These are phyloP conservation scores for Anthracocystis walkeri DNA, from an alignment of 1,284 basidiomycete genomes.

Conservation along the genomic window DNA sequence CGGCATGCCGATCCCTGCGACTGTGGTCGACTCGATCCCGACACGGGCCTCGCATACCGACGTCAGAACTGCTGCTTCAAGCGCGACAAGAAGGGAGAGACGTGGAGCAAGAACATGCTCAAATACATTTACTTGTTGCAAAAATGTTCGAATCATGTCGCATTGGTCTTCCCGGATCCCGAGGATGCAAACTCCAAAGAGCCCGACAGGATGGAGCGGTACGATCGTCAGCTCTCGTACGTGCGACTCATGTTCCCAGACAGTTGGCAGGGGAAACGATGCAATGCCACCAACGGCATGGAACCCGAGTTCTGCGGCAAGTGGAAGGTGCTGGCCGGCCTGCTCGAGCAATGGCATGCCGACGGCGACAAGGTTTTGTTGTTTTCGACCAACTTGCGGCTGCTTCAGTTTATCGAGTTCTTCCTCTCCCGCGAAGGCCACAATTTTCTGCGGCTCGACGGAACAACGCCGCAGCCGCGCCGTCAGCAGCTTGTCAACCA, in stretches of 20 bases:
- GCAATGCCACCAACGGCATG: conserved; percentile 52
- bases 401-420: conserved; percentile 82
- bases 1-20: conserved; percentile 78
- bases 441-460: conserved; percentile 79
- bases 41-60: conserved; percentile 47
- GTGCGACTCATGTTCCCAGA: conserved; percentile 65
- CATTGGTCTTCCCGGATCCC: conserved; percentile 80
- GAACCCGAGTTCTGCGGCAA: conserved; percentile 79
- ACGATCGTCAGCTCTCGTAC: conserved; percentile 59
- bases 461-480: conserved; percentile 72
- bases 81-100: conserved; percentile 75
- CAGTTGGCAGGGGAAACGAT: conserved; percentile 51
- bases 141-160: conserved; percentile 86
- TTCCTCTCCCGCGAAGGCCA: conserved; percentile 77
- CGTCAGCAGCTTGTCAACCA: conserved; percentile 77
- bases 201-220: conserved; percentile 48
- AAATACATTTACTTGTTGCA: conserved; percentile 81
- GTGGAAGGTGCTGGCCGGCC: conserved; percentile 80
- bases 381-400: conserved; percentile 87
- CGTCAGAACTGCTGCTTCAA: conserved; percentile 71
- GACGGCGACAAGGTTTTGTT: conserved; percentile 72
- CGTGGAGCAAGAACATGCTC: conserved; percentile 71
- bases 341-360: conserved; percentile 74
- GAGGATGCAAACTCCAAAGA: conserved; percentile 35
- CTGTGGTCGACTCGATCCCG: conserved; percentile 74